Conservation (phyloP, 139 green algal species). For the Picocystis salinarum region DNA sequence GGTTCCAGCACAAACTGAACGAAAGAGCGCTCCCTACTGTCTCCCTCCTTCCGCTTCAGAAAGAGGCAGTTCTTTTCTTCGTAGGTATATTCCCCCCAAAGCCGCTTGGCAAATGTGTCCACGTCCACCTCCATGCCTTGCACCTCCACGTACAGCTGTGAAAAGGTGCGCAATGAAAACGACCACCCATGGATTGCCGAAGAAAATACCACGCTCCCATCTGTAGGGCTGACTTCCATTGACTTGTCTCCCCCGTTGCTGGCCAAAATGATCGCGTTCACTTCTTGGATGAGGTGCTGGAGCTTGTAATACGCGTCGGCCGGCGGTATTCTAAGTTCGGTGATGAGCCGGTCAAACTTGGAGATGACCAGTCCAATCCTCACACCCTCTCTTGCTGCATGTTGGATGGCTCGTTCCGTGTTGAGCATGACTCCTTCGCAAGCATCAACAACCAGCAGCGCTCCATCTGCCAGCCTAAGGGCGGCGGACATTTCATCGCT, state of each 20-base stretch:
- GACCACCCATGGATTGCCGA: constrained; percentile 47
- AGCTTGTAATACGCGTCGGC: constrained; percentile 97
- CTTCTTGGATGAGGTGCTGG: constrained; percentile 85
- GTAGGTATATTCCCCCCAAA: constrained; percentile 95
- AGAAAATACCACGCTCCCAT: constrained; percentile 80
- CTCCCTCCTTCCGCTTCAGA: constrained; percentile 31
- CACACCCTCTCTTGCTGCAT: constrained; percentile 67
- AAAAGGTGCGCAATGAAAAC: constrained; percentile 85
- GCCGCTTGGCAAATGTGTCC: constrained; percentile 35
- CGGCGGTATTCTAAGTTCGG: constrained; percentile 92
- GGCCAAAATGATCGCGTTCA: constrained; percentile 34
- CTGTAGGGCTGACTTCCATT: constrained; percentile 43
- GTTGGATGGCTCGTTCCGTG: constrained; percentile 59
- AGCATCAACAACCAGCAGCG: constrained; percentile 83
- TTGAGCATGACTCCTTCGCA: constrained; percentile 83
- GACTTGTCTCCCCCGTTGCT: background rate
- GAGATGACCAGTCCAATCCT: constrained; percentile 69
- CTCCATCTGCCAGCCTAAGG: constrained; percentile 58
- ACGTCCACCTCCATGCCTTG: constrained; percentile 8
- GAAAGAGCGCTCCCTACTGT: constrained; percentile 58
- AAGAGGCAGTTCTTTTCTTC: constrained; percentile 60
- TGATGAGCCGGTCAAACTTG: constrained; percentile 92
- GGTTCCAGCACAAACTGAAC: constrained; percentile 92
- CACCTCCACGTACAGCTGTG: constrained; percentile 55
- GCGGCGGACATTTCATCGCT: constrained; percentile 76